These are phyloP conservation scores for Papiliotrema terrestris DNA, from an alignment of 1,284 basidiomycete species.

Conservation along the genomic window DNA sequence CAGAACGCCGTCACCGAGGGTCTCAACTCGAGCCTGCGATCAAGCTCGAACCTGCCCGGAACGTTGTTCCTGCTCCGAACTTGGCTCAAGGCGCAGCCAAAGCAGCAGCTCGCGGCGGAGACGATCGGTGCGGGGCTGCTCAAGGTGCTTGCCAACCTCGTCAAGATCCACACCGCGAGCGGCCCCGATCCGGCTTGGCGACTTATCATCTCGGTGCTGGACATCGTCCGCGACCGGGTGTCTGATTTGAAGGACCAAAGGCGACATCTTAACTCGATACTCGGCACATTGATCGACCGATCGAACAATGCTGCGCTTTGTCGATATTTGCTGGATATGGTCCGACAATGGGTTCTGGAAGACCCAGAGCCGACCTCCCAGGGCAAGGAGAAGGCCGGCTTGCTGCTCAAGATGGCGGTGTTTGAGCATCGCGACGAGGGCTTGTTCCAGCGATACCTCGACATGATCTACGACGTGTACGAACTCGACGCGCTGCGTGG, in stretches of 20 bases:
- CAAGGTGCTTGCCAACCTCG: constrained; percentile 79
- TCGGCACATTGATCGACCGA: constrained; percentile 84
- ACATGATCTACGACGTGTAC: constrained; percentile 93
- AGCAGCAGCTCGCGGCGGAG: constrained; percentile 65
- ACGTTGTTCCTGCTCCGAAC: constrained; percentile 83
- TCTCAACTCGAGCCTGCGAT: constrained; percentile 32
- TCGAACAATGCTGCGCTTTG: constrained; percentile 81
- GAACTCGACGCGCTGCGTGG: constrained; percentile 78
- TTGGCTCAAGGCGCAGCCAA: constrained; percentile 77
- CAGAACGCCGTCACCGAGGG: constrained; percentile 76
- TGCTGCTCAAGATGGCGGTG: constrained; percentile 85
- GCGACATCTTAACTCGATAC: constrained; percentile 65
- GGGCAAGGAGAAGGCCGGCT: constrained; percentile 90
- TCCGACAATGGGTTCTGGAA: constrained; percentile 82
- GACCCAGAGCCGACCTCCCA: constrained; percentile 72
- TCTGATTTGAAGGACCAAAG: constrained; percentile 55
- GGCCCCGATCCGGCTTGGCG: constrained; percentile 45
- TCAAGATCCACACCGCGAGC: constrained; percentile 74
- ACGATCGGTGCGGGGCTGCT: constrained; percentile 71
- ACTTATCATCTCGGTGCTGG: constrained; percentile 54
- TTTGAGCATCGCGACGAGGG: constrained; percentile 77
- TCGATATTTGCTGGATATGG: constrained; percentile 79
- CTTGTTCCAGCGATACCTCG: constrained; percentile 80
- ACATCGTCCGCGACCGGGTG: constrained; percentile 55
- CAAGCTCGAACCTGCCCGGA: constrained; percentile 59